These are phyloP conservation scores for Brassica nigra DNA, from an alignment of 345 rosid genomes.

Conservation along the genomic window DNA sequence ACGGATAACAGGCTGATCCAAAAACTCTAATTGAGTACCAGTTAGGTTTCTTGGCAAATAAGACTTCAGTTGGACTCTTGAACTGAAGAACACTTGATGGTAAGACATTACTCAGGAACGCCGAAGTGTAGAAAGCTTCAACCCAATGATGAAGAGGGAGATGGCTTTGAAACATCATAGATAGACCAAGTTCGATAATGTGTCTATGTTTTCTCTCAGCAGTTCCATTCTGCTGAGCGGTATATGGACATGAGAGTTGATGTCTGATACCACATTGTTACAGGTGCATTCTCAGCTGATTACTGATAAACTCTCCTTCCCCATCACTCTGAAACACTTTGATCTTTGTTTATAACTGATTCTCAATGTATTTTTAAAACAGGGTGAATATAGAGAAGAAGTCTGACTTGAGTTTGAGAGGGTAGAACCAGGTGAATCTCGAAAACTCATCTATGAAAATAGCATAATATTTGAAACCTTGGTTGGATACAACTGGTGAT, in stretches of 20 bases:
- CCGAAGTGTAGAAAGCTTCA: no score
- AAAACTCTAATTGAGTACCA: no score
- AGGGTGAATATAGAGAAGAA: neutral
- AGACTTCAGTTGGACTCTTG: no score
- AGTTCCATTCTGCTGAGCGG: neutral
- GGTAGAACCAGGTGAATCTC: neutral
- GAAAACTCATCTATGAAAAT: neutral
- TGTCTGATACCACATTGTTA: accelerated
- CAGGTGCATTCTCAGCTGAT: no score
- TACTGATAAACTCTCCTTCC: neutral
- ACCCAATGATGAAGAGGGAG: neutral
- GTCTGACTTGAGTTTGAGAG: neutral
- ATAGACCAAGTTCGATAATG: neutral
- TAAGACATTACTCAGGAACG: no score
- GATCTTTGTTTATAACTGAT: neutral
- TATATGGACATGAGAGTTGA: neutral
- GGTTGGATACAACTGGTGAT: neutral
- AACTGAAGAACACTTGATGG: no score
- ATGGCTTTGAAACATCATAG: neutral
- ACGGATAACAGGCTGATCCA: no score
- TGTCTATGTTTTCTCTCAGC: neutral
- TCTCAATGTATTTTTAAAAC: neutral
- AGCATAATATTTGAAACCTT: neutral
- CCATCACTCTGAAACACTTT: neutral
- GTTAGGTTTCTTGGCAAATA: no score